Base-by-base conservation (phyloP, 257 asterid species). In the Scutellaria galericulata region DNA sequence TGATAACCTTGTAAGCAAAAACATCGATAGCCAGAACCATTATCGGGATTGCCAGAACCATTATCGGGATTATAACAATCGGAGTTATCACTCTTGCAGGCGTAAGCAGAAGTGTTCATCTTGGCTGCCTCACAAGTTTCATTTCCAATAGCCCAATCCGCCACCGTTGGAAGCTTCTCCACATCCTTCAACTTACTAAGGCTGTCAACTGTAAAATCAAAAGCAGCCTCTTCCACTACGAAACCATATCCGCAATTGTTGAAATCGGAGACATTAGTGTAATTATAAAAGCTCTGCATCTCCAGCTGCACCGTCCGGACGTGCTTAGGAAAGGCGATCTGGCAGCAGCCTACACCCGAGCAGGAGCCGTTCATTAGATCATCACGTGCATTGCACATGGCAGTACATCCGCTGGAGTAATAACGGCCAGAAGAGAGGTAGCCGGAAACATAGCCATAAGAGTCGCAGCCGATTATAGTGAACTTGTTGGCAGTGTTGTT, bases 21-120 rank as follows among this genome's bases (percentile, higher is more conserved):
- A 75, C 92, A 86, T 0, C 86, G 78, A 68, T 86, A 86, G 1
- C n/a, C n/a, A n/a, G n/a, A n/a, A n/a, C n/a, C n/a, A n/a, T n/a
- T n/a, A n/a, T n/a, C n/a, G n/a, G n/a, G n/a, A n/a, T n/a, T n/a
- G n/a, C 89, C 88, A 6, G 7, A 7, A 22, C 78, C 66, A 58
- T 66, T 65, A 0, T 15, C 65, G 15, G 67, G 62, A 8, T 52
- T 11, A n/a, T 57, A 60, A 15, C 89, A 85, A 15, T 0, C 6
- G 0, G 83, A 73, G 42, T 77, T 24, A 0, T 1, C 10, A 12
- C 80, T 64, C 11, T 53, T 63, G 47, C 87, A 86, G 2, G 70
- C 87, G 62, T 82, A 86, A 24, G n/a, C 62, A 0, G 72, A 53
- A 0, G n/a, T n/a, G 20, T 80, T 68, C 54, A 0, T 59, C 57